A percentile compares a stretch with the other conserved stretches of the same genome.
Evolutionary conservation across 345 rosid species (phyloP).

Genomic region (Boechera divaricarpa): DNA sequence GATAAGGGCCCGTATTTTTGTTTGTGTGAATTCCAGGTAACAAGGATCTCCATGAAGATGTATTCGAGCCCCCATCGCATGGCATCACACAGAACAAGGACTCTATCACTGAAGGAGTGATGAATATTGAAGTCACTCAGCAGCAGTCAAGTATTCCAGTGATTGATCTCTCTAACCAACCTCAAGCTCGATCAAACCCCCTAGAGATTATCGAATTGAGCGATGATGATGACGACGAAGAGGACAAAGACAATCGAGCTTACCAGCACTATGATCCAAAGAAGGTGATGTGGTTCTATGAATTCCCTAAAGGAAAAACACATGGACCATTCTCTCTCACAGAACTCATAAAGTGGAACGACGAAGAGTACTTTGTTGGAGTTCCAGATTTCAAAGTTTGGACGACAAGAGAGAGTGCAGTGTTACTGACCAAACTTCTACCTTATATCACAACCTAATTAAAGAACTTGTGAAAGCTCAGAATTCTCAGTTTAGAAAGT

Average conservation of each 20-base stretch:
- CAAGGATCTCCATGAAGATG: conserved; percentile 27
- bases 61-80: background rate
- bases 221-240: conserved; percentile 51
- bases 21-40: conserved; percentile 20
- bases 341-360: conserved; percentile 60
- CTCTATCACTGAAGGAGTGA: background rate
- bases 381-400: conserved; percentile 67
- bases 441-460: conserved; percentile 36
- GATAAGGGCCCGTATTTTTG: background rate
- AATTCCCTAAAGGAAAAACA: conserved; percentile 56
- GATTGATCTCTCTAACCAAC: conserved; percentile 11
- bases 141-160: background rate
- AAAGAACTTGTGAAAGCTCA: background rate
- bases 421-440: conserved; percentile 45
- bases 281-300: conserved; percentile 59
- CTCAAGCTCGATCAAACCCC: conserved; percentile 27
- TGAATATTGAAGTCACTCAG: background rate
- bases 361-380: conserved; percentile 50
- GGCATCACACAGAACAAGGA: conserved; percentile 22
- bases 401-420: conserved; percentile 60
- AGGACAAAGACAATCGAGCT: conserved; percentile 21
- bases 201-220: conserved; percentile 57
- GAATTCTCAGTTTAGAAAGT: background rate
- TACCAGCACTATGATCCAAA: conserved; percentile 15
- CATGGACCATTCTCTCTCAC: conserved; percentile 72